phyloP scores from a whole-genome alignment of 2,329 filamentous ascomycete genomes.

The Dendrostoma leiphaemia region DNA sequence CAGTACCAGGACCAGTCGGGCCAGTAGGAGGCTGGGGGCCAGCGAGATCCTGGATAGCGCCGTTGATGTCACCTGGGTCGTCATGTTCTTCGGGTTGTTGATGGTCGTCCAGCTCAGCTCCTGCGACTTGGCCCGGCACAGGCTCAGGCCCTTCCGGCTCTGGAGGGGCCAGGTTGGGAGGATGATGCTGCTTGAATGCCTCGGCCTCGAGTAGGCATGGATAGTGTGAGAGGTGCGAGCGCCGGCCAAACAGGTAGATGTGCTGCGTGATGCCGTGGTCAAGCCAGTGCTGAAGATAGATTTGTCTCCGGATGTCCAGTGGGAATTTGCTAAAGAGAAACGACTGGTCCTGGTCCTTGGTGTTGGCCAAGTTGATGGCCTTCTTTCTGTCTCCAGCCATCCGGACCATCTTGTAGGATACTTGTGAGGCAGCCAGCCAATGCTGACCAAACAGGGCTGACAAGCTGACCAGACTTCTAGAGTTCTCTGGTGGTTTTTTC shows the following conservation, averaged over 20 bases:
- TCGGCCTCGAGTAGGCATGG: slow-evolving; percentile 1
- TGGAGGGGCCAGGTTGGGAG: background rate
- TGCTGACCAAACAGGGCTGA: too few relatives aligned
- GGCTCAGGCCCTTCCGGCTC: background rate
- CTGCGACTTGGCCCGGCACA: background rate
- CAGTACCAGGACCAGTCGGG: background rate
- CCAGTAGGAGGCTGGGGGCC: background rate
- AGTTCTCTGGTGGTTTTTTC: too few relatives aligned
- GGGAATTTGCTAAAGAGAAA: slow-evolving; percentile 17
- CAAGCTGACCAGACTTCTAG: too few relatives aligned
- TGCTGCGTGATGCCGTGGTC: slow-evolving; percentile 9
- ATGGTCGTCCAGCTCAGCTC: background rate
- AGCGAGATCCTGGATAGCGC: slow-evolving; percentile 1
- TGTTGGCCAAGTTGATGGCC: background rate
- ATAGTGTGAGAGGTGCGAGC: background rate
- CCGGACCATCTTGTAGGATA: too few relatives aligned
- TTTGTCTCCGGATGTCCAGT: slow-evolving; percentile 12
- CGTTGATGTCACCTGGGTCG: slow-evolving; percentile 9
- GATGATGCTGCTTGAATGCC: background rate
- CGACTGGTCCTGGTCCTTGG: slow-evolving; percentile 8
- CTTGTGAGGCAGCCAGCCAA: too few relatives aligned
- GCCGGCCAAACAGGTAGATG: background rate
- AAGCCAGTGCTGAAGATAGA: slow-evolving; percentile 17
- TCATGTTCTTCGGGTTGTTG: background rate
- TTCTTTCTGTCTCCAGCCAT: background rate